Evolutionary conservation across 768 basidiomycete species (phyloP), one percentile per base, ranked within the genome.

Genomic region (Serendipita vermifera): DNA sequence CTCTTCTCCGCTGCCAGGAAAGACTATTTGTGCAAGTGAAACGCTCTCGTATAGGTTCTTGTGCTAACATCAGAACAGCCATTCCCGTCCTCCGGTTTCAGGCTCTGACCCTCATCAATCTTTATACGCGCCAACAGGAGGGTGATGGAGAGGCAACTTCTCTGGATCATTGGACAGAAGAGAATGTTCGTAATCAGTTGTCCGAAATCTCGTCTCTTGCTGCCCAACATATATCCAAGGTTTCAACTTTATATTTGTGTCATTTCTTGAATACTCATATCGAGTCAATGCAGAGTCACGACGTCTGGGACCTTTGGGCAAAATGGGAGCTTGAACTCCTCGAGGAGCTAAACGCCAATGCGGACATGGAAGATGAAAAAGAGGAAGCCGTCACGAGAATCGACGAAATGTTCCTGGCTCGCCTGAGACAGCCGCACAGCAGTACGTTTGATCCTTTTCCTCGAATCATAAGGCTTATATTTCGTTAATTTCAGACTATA

Each of bases 1-100:
- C 62, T 85, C 35, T 90, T 82, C 65, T 68, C 71, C 35, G 75
- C 75, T 33, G 87, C 89, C 20, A 83, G 83, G 62, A 69, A 65
- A 7, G 89, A 91, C 63, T 90, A 89, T 66, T 66, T 90, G 33
- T 90, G 89, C 90, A 66, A 64, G 87, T 75, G 29, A 40, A 53
- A 32, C 55, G 5, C n/a, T 55, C 35, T 20, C 38, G n/a, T 40
- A 51, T 41, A 35, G 33, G 11, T 32, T 57, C 57, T 29, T 62
- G 57, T 54, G 65, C 55, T 65, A 51, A 58, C 48, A 57, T 35
- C 11, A 54, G 57, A 61, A 54, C 66, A 90, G 87, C 87, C n/a
- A 82, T 91, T 33, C 77, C 83, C 1, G 68, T 90, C 43, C 73
- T 91, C 41, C 73, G 77, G 64, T 77, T 73, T 58, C 87, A 90